Percentiles rank a stretch among this genome's conserved stretches.
phyloP scores from a whole-genome alignment of 306 rosid species.

The Quillaja saponaria region DNA sequence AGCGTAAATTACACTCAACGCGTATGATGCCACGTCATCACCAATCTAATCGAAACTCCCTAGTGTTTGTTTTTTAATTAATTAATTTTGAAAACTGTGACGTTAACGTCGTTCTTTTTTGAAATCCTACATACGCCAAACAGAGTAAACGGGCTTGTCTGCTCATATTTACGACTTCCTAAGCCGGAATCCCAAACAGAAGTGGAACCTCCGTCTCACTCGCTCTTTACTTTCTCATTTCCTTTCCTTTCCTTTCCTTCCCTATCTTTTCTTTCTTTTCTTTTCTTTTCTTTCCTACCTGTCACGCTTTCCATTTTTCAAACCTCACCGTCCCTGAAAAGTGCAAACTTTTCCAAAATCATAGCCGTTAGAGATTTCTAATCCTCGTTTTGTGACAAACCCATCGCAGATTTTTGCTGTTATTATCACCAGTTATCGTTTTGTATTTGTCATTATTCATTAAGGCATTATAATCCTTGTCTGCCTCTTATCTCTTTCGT shows the following conservation, averaged over 20 bases:
- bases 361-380: constrained; percentile 15
- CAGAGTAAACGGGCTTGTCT: too few species aligned
- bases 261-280: neutral
- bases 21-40: too few species aligned
- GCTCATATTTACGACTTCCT: too few species aligned
- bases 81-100: too few species aligned
- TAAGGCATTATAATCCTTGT: neutral
- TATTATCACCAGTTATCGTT: neutral
- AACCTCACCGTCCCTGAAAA: neutral
- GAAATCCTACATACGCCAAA: too few species aligned
- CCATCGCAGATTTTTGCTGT: neutral
- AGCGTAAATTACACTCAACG: too few species aligned
- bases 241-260: neutral
- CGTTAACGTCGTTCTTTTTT: too few species aligned
- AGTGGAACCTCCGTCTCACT: too few species aligned
- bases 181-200: too few species aligned
- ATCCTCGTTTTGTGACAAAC: constrained; percentile 21
- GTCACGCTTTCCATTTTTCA: neutral
- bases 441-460: constrained; percentile 3
- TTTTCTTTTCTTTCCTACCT: neutral
- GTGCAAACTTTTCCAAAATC: neutral
- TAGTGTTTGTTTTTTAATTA: too few species aligned
- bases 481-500: neutral
- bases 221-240: too few species aligned
- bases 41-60: too few species aligned